These are phyloP conservation scores for Diversispora epigaea DNA, from an alignment of 192 early-diverging fungal species.

Conservation along the genomic window DNA sequence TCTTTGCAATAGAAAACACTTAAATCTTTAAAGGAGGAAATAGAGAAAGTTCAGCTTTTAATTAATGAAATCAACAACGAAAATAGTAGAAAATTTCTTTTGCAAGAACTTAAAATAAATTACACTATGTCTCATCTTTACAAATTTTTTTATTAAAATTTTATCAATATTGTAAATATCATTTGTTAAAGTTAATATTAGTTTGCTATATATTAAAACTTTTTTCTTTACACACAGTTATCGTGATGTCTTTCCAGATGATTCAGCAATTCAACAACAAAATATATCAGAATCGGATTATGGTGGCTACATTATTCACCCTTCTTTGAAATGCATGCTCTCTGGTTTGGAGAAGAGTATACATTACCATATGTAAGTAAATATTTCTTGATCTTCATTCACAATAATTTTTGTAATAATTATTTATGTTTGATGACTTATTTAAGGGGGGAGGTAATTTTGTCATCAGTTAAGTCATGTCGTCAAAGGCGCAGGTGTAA, in stretches of 20 bases:
- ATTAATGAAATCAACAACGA: slow-evolving; percentile 5
- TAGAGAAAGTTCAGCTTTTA: not conserved
- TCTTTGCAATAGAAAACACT: slow-evolving; percentile 18
- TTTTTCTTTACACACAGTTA: slow-evolving; percentile 3
- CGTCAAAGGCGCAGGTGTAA: slow-evolving; percentile 7
- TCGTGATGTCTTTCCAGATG: not conserved
- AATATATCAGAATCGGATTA: slow-evolving; percentile 16
- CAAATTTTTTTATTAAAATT: slow-evolving; percentile 14
- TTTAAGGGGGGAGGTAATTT: slow-evolving; percentile 23
- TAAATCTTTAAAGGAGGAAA: not conserved
- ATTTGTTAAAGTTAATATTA: not conserved
- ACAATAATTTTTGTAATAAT: not conserved
- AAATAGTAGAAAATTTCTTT: not conserved
- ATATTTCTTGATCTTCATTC: not conserved
- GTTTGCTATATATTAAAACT: not conserved
- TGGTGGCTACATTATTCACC: slow-evolving; percentile 11
- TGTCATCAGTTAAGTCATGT: slow-evolving; percentile 28
- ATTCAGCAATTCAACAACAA: slow-evolving; percentile 19
- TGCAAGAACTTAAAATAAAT: not conserved
- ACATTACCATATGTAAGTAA: slow-evolving; percentile 19
- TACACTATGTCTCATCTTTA: not conserved
- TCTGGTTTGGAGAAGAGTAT: not conserved
- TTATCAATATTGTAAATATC: slow-evolving; percentile 27
- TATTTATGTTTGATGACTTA: not conserved
- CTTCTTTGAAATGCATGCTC: not conserved